A percentile compares a stretch with the other conserved stretches of the same genome.
Evolutionary conservation across 768 basidiomycete genomes (phyloP).

Genomic region (Rhodosporidiobolus sp.): DNA sequence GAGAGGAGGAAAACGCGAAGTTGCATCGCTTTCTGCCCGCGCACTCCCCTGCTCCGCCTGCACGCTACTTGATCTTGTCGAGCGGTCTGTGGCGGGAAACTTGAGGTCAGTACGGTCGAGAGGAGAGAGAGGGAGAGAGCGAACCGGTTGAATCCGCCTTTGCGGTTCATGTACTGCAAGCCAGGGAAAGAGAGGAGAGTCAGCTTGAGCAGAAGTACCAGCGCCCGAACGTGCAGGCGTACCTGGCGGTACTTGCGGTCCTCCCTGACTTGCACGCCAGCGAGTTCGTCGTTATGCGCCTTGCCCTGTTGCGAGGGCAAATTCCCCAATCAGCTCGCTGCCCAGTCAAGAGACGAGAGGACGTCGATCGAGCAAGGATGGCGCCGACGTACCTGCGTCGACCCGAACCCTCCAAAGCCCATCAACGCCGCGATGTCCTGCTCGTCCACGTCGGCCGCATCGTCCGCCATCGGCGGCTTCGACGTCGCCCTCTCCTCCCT

Average conservation of each 20-base stretch:
- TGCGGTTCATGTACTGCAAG: conserved; percentile 99
- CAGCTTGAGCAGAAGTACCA: background rate
- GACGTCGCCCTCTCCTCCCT: conserved; percentile 10
- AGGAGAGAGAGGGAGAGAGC: conserved; percentile 28
- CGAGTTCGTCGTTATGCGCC: conserved; percentile 76
- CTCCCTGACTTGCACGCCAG: conserved; percentile 58
- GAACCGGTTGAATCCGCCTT: conserved; percentile 75
- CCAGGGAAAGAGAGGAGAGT: conserved; percentile 71
- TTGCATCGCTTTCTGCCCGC: background rate
- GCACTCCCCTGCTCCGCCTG: background rate
- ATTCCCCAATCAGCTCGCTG: too few relatives aligned
- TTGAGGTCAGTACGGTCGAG: conserved; percentile 41
- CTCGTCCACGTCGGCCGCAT: conserved; percentile 62
- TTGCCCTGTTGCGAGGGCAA: conserved; percentile 62
- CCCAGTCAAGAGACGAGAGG: too few relatives aligned
- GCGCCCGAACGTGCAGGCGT: conserved; percentile 35
- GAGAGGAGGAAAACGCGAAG: background rate
- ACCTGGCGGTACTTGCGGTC: conserved; percentile 52
- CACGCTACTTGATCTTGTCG: conserved; percentile 82
- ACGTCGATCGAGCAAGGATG: too few relatives aligned
- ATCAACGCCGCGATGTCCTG: conserved; percentile 83
- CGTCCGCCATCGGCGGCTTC: conserved; percentile 45
- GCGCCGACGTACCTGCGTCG: conserved; percentile 80
- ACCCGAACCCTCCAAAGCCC: conserved; percentile 82
- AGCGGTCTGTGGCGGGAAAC: conserved; percentile 61